Evolutionary conservation across 2,329 filamentous ascomycete species (phyloP), one percentile per base, ranked within the genome.

Genomic region (Penicillium sp.): DNA sequence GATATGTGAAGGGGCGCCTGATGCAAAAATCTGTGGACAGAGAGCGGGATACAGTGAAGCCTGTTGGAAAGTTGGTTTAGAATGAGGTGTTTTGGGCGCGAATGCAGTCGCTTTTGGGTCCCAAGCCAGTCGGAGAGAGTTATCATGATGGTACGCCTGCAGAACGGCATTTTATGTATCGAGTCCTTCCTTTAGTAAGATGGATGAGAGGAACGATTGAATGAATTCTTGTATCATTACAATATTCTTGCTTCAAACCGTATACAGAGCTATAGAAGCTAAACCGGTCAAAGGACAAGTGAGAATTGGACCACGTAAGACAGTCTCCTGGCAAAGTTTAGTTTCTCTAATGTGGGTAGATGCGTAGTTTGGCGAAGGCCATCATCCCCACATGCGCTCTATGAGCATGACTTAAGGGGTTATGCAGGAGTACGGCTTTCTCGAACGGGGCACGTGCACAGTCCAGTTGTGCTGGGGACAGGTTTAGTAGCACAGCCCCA

Each of bases 161-260:
- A 12, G 47, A 50, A 30, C 47, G 47, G 17, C 47, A 36, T 4
- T 50, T 33, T 50, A 41, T 41, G 37, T 50, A 14, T 50, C 47
- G 26, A 50, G 47, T 25, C 47, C 47, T 41, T 50, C 41, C 26
- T 50, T 50, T 25, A 50, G 47, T 30, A 50, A 50, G 26, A 33
- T 25, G 26, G 22, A n/a, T 30, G 17, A 33, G 17, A 31, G 17
- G 14, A 41, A 12, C 14, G 9, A 25, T 25, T 50, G 47, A 49
- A 17, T 36, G 14, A 2, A 47, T 17, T 35, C 12, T 12, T 22
- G 9, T 22, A 35, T 17, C 12, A 46, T n/a, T 25, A 4, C 9
- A 46, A 35, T 16, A 17, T 4, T 33, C 5, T 46, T 19, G 10
- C 19, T n/a, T 35, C 19, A 25, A 22, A 35, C 30, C 16, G 5